phyloP scores from a whole-genome alignment of 306 rosid genomes.

The Rubus parviflorus region DNA sequence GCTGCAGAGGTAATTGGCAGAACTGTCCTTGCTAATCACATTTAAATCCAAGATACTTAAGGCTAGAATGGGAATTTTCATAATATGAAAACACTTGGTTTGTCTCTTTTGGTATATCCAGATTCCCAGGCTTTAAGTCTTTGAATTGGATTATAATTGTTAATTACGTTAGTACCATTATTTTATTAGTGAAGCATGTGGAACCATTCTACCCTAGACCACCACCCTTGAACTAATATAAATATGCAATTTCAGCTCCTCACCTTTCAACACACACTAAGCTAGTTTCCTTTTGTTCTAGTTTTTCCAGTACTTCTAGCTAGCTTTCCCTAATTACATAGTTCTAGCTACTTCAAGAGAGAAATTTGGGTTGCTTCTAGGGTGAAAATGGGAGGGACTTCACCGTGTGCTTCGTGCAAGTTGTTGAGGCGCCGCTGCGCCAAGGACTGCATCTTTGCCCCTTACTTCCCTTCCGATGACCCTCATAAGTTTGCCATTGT shows the following conservation, averaged over 20 bases:
- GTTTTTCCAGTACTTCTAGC: background rate
- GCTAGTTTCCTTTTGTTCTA: conserved; percentile 10
- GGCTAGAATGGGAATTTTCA: conserved; percentile 32
- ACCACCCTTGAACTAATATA: conserved; percentile 44
- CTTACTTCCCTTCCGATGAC: conserved; percentile 76
- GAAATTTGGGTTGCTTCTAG: background rate
- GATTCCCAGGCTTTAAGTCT: conserved; percentile 16
- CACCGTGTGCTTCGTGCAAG: conserved; percentile 90
- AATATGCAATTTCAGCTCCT: conserved; percentile 37
- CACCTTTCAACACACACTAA: conserved; percentile 28
- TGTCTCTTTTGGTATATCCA: conserved; percentile 29
- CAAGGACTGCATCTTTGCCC: conserved; percentile 72
- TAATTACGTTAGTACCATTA: conserved; percentile 21
- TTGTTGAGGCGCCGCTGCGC: conserved; percentile 80
- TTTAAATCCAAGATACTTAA: background rate
- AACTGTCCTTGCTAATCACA: conserved; percentile 19
- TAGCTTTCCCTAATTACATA: background rate
- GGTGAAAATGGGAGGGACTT: conserved; percentile 50
- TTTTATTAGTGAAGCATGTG: conserved; percentile 52
- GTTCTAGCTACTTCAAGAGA: background rate
- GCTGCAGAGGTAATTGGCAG: conserved; percentile 28
- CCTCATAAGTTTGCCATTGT: conserved; percentile 79
- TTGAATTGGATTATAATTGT: conserved; percentile 5
- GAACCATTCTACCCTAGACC: conserved; percentile 37
- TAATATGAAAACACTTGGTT: conserved; percentile 4